Evolutionary conservation across 1,139 yeast genomes (phyloP), one percentile per base, ranked within the genome.

Genomic region (Scheffersomyces illinoinensis): DNA sequence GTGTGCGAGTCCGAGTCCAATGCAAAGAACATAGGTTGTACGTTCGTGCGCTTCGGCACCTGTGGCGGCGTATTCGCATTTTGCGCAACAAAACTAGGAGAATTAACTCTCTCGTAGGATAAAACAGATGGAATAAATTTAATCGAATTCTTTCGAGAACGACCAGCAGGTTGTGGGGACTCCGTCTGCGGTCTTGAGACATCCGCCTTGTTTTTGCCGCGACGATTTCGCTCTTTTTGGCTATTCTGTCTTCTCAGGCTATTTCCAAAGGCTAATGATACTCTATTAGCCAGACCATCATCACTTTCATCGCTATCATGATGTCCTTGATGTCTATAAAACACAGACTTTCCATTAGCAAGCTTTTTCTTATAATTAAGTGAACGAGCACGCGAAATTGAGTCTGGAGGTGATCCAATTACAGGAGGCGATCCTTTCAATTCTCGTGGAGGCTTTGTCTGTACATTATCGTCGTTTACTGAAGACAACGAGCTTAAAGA

Each of bases 11-110:
- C 72, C 12, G 68, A 64, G 58, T 59, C 46, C 46, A 54, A 68
- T 59, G 77, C 74, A 62, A 76, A 78, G 62, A 79, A 78, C 53
- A 78, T 71, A 17, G 76, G 70, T 58, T 69, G 66, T 57, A 62
- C 62, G 57, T 66, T 63, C 43, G 4, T 10, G 52, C 26, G 18
- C 33, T 23, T 10, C 17, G 43, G 17, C 43, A 12, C 10, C 43
- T 33, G 43, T 33, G 33, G 2, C 3, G 12, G 3, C 33, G 43
- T 33, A 33, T 33, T 33, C 7, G 17, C 43, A 33, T 33, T 33
- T 14, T 33, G 43, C 43, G 43, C 43, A 33, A 33, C 43, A 33
- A 48, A n/a, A 20, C 24, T 18, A 4, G 46, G 39, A 14, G 57
- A 53, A n/a, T 26, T 49, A 19, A 49, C 47, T 47, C 58, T 61